Evolutionary conservation across 192 early-diverging fungal genomes (phyloP), one percentile per base, ranked within the genome.

Genomic region (Allomyces arbusculus): DNA sequence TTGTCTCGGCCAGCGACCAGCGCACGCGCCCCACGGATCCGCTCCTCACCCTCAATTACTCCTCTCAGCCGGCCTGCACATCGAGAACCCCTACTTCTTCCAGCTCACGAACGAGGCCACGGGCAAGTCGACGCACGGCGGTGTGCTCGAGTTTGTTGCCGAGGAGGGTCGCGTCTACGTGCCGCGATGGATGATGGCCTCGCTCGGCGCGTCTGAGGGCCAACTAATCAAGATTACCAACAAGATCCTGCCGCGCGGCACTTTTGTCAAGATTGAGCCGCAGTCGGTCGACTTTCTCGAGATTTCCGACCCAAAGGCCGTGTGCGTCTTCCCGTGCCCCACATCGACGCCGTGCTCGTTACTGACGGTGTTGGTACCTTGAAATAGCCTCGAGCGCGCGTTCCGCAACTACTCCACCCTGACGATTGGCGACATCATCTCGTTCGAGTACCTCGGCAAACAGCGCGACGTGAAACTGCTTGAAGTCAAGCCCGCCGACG

Each of bases 81-180:
- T 95, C 66, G 82, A 83, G 19, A 94, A 92, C 72, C 95, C 95
- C 24, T 87, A 96, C 87, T 75, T 94, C 23, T 96, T 99, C 73
- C 79, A 86, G 66, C 77, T 99, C 50, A 78, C 80, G 12, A 90
- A 87, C 71, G 78, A 78, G 62, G 68, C 72, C 7, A 67, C 76
- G 23, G 73, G 75, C 1, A 78, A 69, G 65, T 74, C 80, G 61
- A 87, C 94, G 20, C 93, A 99, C 67, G 91, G 94, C 25, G 96
- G 96, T 68, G 96, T 99, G 10, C 83, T 99, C 10, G 94, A 99
- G 77, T 99, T 99, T 70, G 92, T 89, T 44, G 94, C 96, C 12
- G 94, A 96, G 72, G 94, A 97, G 77, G 96, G 96, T 33, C 76
- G 90, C 10, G 87, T 85, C 10, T 99, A 96, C 71, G 71, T 99